Evolutionary conservation across 495 filamentous ascomycete species (phyloP), one percentile per base, ranked within the genome.

Genomic region (Apiosordaria backusii): DNA sequence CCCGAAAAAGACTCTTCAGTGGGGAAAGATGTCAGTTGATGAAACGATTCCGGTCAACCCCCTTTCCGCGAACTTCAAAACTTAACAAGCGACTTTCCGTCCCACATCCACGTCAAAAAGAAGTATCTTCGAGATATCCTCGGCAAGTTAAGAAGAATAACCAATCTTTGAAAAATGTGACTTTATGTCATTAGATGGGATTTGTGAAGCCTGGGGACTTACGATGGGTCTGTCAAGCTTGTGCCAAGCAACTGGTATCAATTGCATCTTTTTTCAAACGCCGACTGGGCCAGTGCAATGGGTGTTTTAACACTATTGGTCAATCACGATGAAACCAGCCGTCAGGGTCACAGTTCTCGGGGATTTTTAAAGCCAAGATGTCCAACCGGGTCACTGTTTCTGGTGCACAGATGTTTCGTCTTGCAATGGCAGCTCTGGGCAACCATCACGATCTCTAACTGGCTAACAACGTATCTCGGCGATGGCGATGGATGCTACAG

Each of bases 381-480:
- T 55, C 22, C 18, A 6, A 55, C 52, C 52, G 22, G 52, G 52
- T 55, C n/a, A 21, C n/a, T 55, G 52, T 55, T 23, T 55, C 52
- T 55, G 52, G 52, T 23, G 52, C 52, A 55, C 22, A 21, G 52
- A 55, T 55, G 52, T 55, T 55, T 55, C 52, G 52, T 21, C n/a
- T 55, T 23, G 22, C n/a, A 21, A 23, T n/a, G 9, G 21, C 52
- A 55, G 18, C 22, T 23, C n/a, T 23, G 22, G 52, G n/a, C 52
- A 23, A n/a, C n/a, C n/a, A 23, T 55, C 52, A 55, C 10, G 52
- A 55, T 4, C 16, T 45, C 35, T 45, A 13, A 45, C 35, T 45
- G 35, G 35, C 35, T 13, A 10, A 45, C 35, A 13, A 13, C 9
- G 3, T 18, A 45, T 45, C 35, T 45, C 9, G 5, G 35, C 13